Percentiles rank a stretch among this genome's conserved stretches.
Conservation (phyloP, 1,139 yeast genomes). For the Candida sanyaensis region DNA sequence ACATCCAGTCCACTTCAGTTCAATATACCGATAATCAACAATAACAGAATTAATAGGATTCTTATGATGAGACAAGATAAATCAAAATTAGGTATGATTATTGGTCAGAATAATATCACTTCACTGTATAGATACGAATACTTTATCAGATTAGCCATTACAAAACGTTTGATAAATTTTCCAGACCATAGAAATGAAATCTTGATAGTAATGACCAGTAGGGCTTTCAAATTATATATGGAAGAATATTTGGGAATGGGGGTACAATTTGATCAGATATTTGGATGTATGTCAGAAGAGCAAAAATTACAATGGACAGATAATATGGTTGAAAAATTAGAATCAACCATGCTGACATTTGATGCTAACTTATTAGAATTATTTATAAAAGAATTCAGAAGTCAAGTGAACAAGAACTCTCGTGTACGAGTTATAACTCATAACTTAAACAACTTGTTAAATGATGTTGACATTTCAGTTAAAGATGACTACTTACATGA, state of each 20-base stretch:
- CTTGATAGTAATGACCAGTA: constrained; percentile 2
- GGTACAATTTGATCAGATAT: constrained; percentile 6
- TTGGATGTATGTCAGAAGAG: constrained; percentile 12
- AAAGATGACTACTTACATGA: not conserved
- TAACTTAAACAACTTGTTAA: not conserved
- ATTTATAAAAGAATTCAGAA: constrained; percentile 6
- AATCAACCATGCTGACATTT: not conserved
- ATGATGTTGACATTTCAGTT: not conserved
- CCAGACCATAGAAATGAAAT: constrained; percentile 1
- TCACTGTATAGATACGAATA: constrained; percentile 4
- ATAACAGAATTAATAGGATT: constrained; percentile 9
- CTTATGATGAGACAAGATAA: constrained; percentile 1
- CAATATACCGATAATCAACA: constrained; percentile 4
- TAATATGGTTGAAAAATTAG: constrained; percentile 5
- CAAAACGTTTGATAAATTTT: not conserved
- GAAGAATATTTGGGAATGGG: constrained; percentile 5
- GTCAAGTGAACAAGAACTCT: not conserved
- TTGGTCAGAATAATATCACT: constrained; percentile 1
- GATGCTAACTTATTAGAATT: constrained; percentile 2
- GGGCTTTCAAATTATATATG: constrained; percentile 10
- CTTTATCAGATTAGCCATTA: constrained; percentile 2
- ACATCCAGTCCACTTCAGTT: constrained; percentile 4
- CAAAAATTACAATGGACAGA: constrained; percentile 11
- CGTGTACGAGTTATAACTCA: not conserved
- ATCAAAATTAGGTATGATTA: not conserved